These are phyloP conservation scores for Ogataea ganodermae DNA, from an alignment of 805 yeast species.

Conservation along the genomic window DNA sequence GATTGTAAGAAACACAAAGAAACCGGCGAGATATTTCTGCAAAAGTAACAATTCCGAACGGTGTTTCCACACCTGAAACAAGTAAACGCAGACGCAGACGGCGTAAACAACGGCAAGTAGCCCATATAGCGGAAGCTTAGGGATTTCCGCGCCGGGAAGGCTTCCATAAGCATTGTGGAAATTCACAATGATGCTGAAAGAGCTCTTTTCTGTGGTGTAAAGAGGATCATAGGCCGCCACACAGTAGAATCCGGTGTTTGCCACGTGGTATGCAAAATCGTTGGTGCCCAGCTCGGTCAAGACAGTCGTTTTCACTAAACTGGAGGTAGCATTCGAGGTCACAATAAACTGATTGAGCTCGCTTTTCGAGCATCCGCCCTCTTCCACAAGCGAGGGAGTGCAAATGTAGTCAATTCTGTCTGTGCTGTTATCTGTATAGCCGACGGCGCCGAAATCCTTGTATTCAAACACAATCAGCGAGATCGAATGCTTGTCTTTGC, in stretches of 20 bases:
- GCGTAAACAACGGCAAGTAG: constrained; percentile 81
- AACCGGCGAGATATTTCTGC: constrained; percentile 86
- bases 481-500: constrained; percentile 45
- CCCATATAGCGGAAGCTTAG: constrained; percentile 88
- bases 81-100: constrained; percentile 77
- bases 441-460: constrained; percentile 70
- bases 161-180: constrained; percentile 93
- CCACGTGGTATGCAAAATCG: constrained; percentile 62
- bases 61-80: constrained; percentile 82
- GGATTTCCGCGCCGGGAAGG: constrained; percentile 85
- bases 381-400: constrained; percentile 63
- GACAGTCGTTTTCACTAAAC: constrained; percentile 57
- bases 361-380: constrained; percentile 53
- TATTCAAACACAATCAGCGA: constrained; percentile 82
- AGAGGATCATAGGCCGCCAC: constrained; percentile 65
- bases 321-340: constrained; percentile 42
- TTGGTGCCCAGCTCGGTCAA: constrained; percentile 61
- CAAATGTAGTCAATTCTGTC: constrained; percentile 67
- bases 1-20: constrained; percentile 75
- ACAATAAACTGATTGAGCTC: constrained; percentile 67
- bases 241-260: constrained; percentile 89
- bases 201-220: constrained; percentile 29
- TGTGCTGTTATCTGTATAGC: constrained; percentile 45
- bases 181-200: constrained; percentile 67
- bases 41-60: constrained; percentile 85